These are phyloP conservation scores for Yamadazyma epiphylla DNA, from an alignment of 1,139 yeast genomes.

Conservation along the genomic window DNA sequence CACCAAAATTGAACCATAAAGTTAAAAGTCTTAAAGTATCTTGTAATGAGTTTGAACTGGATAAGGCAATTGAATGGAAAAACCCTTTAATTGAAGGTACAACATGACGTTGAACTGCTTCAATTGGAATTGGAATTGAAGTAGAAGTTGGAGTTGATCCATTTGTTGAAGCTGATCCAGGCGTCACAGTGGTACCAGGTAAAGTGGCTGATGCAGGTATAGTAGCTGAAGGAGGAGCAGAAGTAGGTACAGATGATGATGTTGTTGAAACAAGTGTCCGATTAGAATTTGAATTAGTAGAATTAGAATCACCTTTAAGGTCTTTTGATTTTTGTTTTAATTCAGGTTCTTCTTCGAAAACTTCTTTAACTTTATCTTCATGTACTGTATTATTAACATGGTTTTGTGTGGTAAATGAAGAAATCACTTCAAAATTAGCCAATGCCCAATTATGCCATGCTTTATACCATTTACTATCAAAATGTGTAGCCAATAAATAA, in stretches of 20 bases:
- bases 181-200: not conserved
- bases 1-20: conserved; percentile 95
- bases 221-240: conserved; percentile 4
- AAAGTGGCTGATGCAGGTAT: conserved; percentile 4
- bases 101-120: conserved; percentile 77
- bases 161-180: conserved; percentile 4
- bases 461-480: conserved; percentile 90
- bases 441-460: conserved; percentile 99
- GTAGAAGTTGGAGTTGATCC: conserved; percentile 13
- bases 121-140: conserved; percentile 36
- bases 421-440: conserved; percentile 92
- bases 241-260: no score
- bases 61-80: conserved; percentile 88
- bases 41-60: conserved; percentile 83
- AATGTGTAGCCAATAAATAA: conserved; percentile 88
- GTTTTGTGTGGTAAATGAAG: conserved; percentile 50
- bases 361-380: conserved; percentile 21
- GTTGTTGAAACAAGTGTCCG: no score
- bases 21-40: conserved; percentile 89
- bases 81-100: conserved; percentile 94
- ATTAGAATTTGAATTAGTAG: no score
- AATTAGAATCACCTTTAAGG: no score
- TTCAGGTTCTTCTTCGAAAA: no score
- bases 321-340: conserved; percentile 4
- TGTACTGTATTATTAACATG: conserved; percentile 23